A percentile compares a stretch with the other conserved stretches of the same genome.
These are phyloP conservation scores for Nothophaeocryptopus gaeumannii DNA, from an alignment of 2,329 filamentous ascomycete genomes.

Conservation along the genomic window DNA sequence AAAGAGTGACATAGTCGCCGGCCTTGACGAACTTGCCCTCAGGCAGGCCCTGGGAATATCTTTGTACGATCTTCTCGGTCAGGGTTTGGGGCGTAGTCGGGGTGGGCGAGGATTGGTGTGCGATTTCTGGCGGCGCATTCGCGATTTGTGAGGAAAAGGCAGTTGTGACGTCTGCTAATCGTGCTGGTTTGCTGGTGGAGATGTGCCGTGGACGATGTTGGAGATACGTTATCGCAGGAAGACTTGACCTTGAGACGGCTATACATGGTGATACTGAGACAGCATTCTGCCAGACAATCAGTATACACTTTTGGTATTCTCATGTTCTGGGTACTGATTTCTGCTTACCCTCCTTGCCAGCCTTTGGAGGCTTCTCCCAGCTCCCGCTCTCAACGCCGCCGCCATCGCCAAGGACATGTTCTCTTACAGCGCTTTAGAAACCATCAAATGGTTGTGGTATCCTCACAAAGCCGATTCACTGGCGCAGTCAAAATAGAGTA, in stretches of 20 bases:
- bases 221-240: conserved; percentile 11
- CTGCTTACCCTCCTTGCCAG: conserved; percentile 22
- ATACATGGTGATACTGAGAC: conserved; percentile 9
- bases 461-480: too few species aligned
- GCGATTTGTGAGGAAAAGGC: conserved; percentile 65
- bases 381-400: conserved; percentile 23
- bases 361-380: conserved; percentile 20
- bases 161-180: conserved; percentile 42
- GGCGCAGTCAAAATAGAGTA: background rate
- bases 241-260: conserved; percentile 1
- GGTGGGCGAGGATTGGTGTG: conserved; percentile 57
- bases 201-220: conserved; percentile 30
- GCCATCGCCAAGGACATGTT: conserved; percentile 1
- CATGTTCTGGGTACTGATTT: background rate
- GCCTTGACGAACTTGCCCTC: conserved; percentile 70
- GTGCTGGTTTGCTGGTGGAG: conserved; percentile 20
- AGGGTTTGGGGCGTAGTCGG: conserved; percentile 66
- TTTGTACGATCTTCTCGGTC: conserved; percentile 89
- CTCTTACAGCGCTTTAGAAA: background rate
- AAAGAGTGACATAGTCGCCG: conserved; percentile 80
- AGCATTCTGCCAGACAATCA: conserved; percentile 5
- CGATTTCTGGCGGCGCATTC: conserved; percentile 65
- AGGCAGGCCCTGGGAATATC: conserved; percentile 71
- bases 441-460: background rate
- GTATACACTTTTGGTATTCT: background rate